A percentile compares a stretch with the other conserved stretches of the same genome.
These are phyloP conservation scores for Cryphonectria parasitica DNA, from an alignment of 2,329 filamentous ascomycete genomes.

Conservation along the genomic window DNA sequence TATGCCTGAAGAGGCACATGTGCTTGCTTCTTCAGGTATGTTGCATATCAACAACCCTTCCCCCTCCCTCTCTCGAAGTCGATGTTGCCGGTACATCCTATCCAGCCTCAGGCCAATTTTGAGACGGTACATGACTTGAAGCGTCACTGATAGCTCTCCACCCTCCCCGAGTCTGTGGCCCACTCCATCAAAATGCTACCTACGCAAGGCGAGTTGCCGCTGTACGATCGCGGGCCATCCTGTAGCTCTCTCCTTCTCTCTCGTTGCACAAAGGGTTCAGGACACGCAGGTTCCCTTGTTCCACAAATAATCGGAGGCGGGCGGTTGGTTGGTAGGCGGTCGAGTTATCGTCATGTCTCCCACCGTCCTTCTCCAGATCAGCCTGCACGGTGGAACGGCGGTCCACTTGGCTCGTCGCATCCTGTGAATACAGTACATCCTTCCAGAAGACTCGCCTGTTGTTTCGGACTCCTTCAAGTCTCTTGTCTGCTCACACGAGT, in stretches of 20 bases:
- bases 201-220: background rate
- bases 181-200: background rate
- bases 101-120: background rate
- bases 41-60: conserved; percentile 3
- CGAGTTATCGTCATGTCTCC: background rate
- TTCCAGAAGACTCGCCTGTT: background rate
- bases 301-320: background rate
- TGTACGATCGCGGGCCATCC: background rate
- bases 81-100: conserved; percentile 4
- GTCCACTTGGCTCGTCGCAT: background rate
- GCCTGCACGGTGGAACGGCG: background rate
- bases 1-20: conserved; percentile 22
- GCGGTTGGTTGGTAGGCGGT: background rate
- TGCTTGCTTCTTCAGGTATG: conserved; percentile 25
- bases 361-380: background rate
- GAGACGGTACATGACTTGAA: background rate
- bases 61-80: background rate
- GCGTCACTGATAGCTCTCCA: background rate
- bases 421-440: background rate
- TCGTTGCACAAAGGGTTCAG: conserved; percentile 25
- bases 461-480: background rate
- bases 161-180: background rate
- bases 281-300: background rate
- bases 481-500: background rate
- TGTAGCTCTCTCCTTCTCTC: background rate